Base-by-base conservation (phyloP, 2,329 filamentous ascomycete genomes). In the Aureobasidium sp. region DNA sequence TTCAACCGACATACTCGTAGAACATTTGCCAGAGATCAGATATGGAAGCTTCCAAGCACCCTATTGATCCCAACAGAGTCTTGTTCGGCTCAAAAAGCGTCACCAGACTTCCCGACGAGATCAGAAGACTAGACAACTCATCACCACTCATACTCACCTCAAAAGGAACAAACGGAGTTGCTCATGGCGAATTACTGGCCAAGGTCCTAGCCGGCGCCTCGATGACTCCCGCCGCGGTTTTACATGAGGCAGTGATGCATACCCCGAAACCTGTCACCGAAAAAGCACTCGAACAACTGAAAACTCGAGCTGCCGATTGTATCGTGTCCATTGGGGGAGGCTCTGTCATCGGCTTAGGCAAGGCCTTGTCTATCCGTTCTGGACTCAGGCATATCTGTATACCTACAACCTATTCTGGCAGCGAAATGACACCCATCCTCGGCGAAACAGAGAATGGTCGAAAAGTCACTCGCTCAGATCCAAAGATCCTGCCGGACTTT, bases 351-450 rank as follows among this genome's bases (percentile, higher is more conserved):
- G 84, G 84, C 0, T 71, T 87, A n/a, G 71, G 70, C n/a, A 73
- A 74, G 57, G 71, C 71, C 13, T 66, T 73, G 35, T 67, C 65
- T 21, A 65, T 73, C 17, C 53, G 71, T 10, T 72, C 69, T 25
- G 71, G 70, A 9, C 49, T 71, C 29, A 64, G 66, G 31, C 71
- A 74, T 60, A 67, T 74, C 57, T 69, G 66, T 47, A 69, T 73
- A 9, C 69, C 71, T 3, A 74, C 70, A 2, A 73, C 71, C 10
- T 74, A 74, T 45, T 65, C 71, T 6, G 71, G 70, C 13, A 70
- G 68, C 59, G 84, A 87, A 67, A 84, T 87, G 78, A 86, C 84
- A 3, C 81, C 84, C 0, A 84, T 86, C 49, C 71, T 87, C 13
- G 84, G 84, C 2, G 83, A 87, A 71, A 86, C 83, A 0, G 74